Evolutionary conservation across 2,329 filamentous ascomycete species (phyloP).

Genomic region (Myriosclerotinia duriaeana): DNA sequence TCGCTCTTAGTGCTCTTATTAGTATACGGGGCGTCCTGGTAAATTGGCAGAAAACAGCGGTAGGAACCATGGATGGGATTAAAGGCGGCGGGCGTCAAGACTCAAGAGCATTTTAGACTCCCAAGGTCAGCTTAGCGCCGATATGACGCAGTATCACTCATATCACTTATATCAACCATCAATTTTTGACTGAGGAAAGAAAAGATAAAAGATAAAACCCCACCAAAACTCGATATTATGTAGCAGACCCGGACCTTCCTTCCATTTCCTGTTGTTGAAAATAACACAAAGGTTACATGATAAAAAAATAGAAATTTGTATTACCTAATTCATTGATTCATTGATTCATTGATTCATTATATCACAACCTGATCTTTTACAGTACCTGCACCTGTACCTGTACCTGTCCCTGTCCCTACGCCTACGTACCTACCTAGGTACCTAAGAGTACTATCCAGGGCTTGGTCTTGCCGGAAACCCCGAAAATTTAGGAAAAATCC

Average conservation of each 20-base stretch:
- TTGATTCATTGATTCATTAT: no score
- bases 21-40: no score
- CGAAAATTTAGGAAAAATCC: neutral
- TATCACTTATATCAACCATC: neutral
- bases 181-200: neutral
- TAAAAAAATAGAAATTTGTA: neutral
- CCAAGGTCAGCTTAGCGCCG: no score
- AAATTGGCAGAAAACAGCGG: neutral
- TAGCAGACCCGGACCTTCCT: no score
- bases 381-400: no score
- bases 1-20: no score
- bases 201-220: slow-evolving; percentile 13
- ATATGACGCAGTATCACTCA: no score
- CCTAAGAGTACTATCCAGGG: neutral
- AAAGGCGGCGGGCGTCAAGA: neutral
- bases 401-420: no score
- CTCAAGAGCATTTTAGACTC: neutral
- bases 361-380: no score
- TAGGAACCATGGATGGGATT: neutral
- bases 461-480: slow-evolving; percentile 9
- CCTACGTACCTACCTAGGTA: neutral
- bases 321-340: no score
- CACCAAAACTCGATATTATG: no score
- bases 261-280: neutral
- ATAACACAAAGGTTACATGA: neutral